Conservation (phyloP, 331 rosid genomes). For the Quercus lobata region DNA sequence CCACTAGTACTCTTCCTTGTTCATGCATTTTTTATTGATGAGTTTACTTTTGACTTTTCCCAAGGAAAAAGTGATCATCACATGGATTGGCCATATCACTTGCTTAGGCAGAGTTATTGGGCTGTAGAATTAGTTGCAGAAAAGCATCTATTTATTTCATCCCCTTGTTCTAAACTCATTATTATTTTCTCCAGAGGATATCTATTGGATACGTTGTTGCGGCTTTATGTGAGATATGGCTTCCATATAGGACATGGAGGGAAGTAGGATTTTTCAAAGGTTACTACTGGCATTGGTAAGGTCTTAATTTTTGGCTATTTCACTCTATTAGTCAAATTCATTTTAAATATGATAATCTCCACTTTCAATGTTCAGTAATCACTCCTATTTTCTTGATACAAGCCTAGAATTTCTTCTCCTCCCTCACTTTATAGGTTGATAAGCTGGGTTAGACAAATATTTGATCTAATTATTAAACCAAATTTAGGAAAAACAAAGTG, state of each 20-base stretch:
- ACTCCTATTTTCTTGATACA: too few species aligned
- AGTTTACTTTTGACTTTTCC: not conserved
- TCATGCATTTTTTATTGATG: not conserved
- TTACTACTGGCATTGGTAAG: slow-evolving; percentile 65
- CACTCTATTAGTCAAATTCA: not conserved
- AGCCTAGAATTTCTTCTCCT: too few species aligned
- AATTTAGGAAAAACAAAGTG: not conserved
- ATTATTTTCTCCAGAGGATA: slow-evolving; percentile 62
- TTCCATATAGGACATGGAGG: slow-evolving; percentile 37
- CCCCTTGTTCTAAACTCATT: not conserved
- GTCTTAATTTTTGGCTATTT: slow-evolving; percentile 1
- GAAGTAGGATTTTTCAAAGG: slow-evolving; percentile 40
- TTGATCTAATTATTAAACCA: too few species aligned
- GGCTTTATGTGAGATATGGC: slow-evolving; percentile 85
- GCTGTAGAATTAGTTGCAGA: not conserved
- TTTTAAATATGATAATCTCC: not conserved
- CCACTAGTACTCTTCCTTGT: not conserved
- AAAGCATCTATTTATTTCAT: not conserved
- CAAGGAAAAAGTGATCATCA: not conserved
- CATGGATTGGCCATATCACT: not conserved
- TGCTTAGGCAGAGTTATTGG: not conserved
- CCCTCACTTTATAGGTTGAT: not conserved
- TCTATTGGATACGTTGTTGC: slow-evolving; percentile 74
- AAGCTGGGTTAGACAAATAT: not conserved
- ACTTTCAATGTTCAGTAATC: not conserved